phyloP scores from a whole-genome alignment of 768 basidiomycete species.

The Lentinula sp. region DNA sequence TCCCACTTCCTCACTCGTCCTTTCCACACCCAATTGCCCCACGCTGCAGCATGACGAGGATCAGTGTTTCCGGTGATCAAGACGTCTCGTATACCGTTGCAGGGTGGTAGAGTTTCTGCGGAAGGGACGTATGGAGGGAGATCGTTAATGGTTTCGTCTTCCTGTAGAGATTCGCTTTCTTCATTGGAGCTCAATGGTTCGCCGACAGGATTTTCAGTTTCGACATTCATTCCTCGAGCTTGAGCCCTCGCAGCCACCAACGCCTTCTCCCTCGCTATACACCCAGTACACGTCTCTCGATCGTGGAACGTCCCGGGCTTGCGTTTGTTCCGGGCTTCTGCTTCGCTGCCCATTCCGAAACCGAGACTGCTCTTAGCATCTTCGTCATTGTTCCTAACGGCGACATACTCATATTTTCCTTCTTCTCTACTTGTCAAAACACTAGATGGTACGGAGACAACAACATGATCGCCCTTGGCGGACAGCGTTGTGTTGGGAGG shows the following conservation, averaged over 20 bases:
- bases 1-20: constrained; percentile 32
- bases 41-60: constrained; percentile 25
- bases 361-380: background rate
- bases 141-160: background rate
- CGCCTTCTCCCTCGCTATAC: constrained; percentile 1
- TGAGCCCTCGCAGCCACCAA: background rate
- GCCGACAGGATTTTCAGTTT: too few species aligned
- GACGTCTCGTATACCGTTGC: constrained; percentile 39
- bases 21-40: constrained; percentile 27
- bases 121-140: constrained; percentile 4
- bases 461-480: background rate
- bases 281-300: constrained; percentile 5
- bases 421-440: background rate
- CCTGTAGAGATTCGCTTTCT: background rate
- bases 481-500: background rate
- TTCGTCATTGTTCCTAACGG: background rate
- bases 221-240: too few species aligned
- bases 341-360: background rate
- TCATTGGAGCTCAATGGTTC: background rate
- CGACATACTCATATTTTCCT: background rate
- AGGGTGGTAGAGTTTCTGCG: constrained; percentile 11
- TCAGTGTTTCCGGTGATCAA: constrained; percentile 46
- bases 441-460: background rate
- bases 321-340: background rate
- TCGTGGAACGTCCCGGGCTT: constrained; percentile 6